Conservation (phyloP, 2,329 filamentous ascomycete species). For the Microcyclospora tardicrescens region DNA sequence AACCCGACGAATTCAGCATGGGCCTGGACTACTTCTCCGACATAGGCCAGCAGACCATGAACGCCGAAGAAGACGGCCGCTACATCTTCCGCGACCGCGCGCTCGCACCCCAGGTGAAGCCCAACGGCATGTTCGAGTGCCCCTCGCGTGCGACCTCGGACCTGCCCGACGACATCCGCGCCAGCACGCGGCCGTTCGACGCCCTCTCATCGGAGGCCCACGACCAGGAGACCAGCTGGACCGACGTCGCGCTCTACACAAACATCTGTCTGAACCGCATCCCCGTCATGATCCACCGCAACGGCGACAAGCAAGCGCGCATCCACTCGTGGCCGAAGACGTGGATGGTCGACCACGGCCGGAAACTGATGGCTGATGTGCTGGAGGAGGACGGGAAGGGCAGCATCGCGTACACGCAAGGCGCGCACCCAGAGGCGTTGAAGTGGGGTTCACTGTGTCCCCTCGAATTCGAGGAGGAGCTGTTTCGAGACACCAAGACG, state of each 20-base stretch:
- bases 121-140: conserved; percentile 7
- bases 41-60: conserved; percentile 8
- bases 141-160: conserved; percentile 3
- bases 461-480: conserved; percentile 4
- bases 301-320: conserved; percentile 9
- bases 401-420: not conserved
- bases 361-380: conserved; percentile 3
- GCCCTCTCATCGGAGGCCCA: not conserved
- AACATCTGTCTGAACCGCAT: conserved; percentile 9
- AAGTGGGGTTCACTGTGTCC: conserved; percentile 4
- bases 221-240: conserved; percentile 3
- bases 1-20: conserved; percentile 11
- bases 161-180: conserved; percentile 5
- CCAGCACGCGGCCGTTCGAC: conserved; percentile 2
- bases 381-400: not conserved
- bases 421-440: not conserved
- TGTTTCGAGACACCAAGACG: conserved; percentile 2
- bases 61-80: conserved; percentile 7
- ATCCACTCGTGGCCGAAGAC: conserved; percentile 7
- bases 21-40: conserved; percentile 11
- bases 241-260: conserved; percentile 8
- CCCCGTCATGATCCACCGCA: conserved; percentile 13
- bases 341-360: conserved; percentile 10
- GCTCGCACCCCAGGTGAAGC: conserved; percentile 2
- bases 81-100: conserved; percentile 5